These are phyloP conservation scores for Chytridium lagenaria DNA, from an alignment of 371 early-diverging fungal genomes.

Conservation along the genomic window DNA sequence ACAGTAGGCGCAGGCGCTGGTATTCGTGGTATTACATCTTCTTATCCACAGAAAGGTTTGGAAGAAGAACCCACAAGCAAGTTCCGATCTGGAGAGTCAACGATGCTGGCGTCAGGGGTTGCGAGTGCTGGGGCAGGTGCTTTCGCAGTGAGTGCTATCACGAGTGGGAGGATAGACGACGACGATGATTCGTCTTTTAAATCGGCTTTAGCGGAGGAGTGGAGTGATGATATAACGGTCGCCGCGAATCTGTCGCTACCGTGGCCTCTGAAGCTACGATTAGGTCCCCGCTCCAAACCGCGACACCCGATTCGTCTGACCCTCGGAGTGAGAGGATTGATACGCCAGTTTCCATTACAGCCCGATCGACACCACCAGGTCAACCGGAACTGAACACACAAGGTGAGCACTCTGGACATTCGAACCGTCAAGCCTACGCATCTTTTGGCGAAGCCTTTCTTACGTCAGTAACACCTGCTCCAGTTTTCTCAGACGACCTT, in stretches of 20 bases:
- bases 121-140: not conserved
- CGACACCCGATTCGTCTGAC: not conserved
- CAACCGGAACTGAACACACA: too few relatives aligned
- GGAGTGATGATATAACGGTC: not conserved
- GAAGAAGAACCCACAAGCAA: not conserved
- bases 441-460: too few relatives aligned
- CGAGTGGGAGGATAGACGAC: not conserved
- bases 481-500: not conserved
- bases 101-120: not conserved
- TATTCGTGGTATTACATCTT: not conserved
- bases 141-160: not conserved
- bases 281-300: not conserved
- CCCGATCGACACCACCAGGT: too few relatives aligned
- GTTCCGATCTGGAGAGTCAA: not conserved
- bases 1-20: not conserved
- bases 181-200: not conserved
- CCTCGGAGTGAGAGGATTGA: too few relatives aligned
- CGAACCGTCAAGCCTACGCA: too few relatives aligned
- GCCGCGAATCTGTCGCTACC: not conserved
- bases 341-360: too few relatives aligned
- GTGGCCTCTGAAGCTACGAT: conserved; percentile 8
- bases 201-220: not conserved
- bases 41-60: not conserved
- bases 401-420: too few relatives aligned
- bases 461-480: too few relatives aligned